Base-by-base conservation (phyloP, 108 stramenopile genomes). In the Cylindrotheca fusiformis region DNA sequence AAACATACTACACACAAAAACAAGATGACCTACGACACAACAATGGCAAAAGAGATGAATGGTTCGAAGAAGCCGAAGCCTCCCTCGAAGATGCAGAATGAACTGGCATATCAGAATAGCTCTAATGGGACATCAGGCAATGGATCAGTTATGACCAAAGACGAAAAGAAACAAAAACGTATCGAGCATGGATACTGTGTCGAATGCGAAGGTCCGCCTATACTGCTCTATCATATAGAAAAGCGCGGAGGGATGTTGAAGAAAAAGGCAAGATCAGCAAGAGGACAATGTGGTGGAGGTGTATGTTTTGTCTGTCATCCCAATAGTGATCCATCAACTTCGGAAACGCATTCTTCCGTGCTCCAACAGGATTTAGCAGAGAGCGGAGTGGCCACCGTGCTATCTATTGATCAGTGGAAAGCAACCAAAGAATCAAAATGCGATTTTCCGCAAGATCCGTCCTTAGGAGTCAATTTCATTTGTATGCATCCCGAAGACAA, bases 291-390 rank as follows among this genome's bases (percentile, higher is more conserved):
- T 26, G 49, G 26, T 19, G 53, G 63, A 48, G 77, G 77, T 0
- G 23, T 59, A 19, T 78, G 77, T 30, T 60, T 72, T 28, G 48
- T 63, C 0, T 78, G 77, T 60, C 46, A 68, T 22, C 59, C 64
- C 2, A 41, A 36, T 10, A 66, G 33, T 2, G 54, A 56, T 56
- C 65, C 65, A n/a, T n/a, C n/a, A n/a, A n/a, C n/a, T n/a, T n/a
- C n/a, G n/a, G n/a, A n/a, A n/a, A n/a, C n/a, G n/a, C n/a, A n/a
- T n/a, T n/a, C n/a, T n/a, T n/a, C n/a, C n/a, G n/a, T n/a, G n/a
- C n/a, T n/a, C n/a, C n/a, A n/a, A 41, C 6, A 41, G 14, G 36
- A 51, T 51, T 19, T 51, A 5, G 20, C 18, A 19, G 29, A 63
- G 53, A 24, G 41, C 49, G 65, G 55, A 47, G 55, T 67, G 55